These are phyloP conservation scores for Cardiosporidium cionae DNA, from an alignment of 169 alveolate genomes.

Conservation along the genomic window DNA sequence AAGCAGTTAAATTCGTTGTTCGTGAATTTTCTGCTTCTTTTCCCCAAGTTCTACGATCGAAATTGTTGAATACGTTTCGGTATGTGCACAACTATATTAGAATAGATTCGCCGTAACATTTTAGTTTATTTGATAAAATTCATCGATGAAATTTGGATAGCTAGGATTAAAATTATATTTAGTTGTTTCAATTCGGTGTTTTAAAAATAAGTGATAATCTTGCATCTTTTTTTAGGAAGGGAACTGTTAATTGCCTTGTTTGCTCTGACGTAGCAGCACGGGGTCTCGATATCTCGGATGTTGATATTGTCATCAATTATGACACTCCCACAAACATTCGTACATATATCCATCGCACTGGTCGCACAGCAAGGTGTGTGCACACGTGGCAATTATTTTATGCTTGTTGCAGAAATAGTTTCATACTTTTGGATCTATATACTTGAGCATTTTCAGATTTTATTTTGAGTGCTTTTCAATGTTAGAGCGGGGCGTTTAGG, in stretches of 20 bases:
- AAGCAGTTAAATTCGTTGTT: too few species aligned
- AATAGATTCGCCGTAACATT: too few species aligned
- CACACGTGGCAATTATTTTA: too few species aligned
- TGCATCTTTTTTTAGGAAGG: not conserved
- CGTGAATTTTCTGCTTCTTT: not conserved
- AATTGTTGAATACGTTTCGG: not conserved
- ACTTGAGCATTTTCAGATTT: too few species aligned
- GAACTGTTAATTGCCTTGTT: constrained; percentile 48
- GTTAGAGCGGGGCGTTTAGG: not conserved
- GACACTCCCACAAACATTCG: constrained; percentile 89
- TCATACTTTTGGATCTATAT: too few species aligned
- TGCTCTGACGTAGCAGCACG: constrained; percentile 93
- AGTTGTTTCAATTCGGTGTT: too few species aligned
- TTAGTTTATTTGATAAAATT: too few species aligned
- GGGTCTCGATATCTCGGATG: constrained; percentile 93
- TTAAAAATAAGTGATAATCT: too few species aligned
- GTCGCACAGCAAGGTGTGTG: constrained; percentile 88
- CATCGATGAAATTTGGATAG: too few species aligned
- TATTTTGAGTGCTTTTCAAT: not conserved
- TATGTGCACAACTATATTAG: too few species aligned
- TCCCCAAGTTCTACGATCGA: not conserved
- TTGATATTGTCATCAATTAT: constrained; percentile 87
- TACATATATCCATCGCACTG: constrained; percentile 93
- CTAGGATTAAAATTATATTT: too few species aligned
- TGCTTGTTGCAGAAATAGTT: too few species aligned